These are phyloP conservation scores for Aspergillus panamensis DNA, from an alignment of 495 filamentous ascomycete species.

Conservation along the genomic window DNA sequence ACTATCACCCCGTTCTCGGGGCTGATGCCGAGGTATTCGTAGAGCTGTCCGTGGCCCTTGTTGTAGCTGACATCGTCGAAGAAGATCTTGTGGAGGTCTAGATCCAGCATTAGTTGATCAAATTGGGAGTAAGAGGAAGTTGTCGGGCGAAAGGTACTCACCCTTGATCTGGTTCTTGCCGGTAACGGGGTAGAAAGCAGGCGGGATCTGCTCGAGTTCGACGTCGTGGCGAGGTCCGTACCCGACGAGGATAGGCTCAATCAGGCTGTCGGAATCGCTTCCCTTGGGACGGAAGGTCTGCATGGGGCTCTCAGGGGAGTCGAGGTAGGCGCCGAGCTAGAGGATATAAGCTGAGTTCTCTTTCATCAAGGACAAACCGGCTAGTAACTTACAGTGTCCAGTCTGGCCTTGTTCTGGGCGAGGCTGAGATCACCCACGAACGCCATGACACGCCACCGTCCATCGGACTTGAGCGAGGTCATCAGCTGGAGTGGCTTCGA, in stretches of 20 bases:
- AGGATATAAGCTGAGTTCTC: background rate
- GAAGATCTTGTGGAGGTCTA: conserved; percentile 61
- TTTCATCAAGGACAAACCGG: background rate
- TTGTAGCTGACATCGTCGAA: conserved; percentile 67
- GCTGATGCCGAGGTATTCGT: conserved; percentile 58
- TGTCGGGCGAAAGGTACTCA: conserved; percentile 31
- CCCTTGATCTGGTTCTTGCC: conserved; percentile 59
- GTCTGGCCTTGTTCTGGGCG: conserved; percentile 28
- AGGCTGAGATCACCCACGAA: conserved; percentile 53
- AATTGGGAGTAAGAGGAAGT: too few species aligned
- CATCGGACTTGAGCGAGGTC: conserved; percentile 49
- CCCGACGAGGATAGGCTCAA: conserved; percentile 58
- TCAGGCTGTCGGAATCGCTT: conserved; percentile 52
- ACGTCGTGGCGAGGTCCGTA: conserved; percentile 49
- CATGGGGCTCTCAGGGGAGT: conserved; percentile 34
- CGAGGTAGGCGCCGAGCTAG: conserved; percentile 40
- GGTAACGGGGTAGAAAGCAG: conserved; percentile 55
- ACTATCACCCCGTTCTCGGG: conserved; percentile 51
- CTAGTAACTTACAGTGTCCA: conserved; percentile 43
- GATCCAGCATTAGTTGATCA: background rate
- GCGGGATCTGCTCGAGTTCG: conserved; percentile 58
- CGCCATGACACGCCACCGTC: conserved; percentile 59
- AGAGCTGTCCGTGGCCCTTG: conserved; percentile 60
- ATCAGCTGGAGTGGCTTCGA: conserved; percentile 55
- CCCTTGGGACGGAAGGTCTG: conserved; percentile 43